phyloP scores from a whole-genome alignment of 768 basidiomycete species.

The Lactifluus echinatus region DNA sequence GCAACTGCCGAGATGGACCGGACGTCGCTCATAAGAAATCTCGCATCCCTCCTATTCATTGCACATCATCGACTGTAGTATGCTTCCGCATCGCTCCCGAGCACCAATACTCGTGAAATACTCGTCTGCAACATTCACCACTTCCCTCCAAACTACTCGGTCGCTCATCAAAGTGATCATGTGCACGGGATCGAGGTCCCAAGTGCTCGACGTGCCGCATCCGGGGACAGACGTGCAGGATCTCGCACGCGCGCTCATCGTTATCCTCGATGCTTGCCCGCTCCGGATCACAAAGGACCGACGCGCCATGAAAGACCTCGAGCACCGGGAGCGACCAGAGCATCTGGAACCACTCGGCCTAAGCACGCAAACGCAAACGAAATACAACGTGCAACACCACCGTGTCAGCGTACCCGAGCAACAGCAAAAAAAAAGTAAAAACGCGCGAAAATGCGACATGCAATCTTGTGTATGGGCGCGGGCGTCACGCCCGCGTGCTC shows the following conservation, averaged over 20 bases:
- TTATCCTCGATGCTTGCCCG: neutral
- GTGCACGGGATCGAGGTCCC: neutral
- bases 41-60: too few relatives aligned
- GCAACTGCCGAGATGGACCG: too few relatives aligned
- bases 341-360: neutral
- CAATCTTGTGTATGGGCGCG: neutral
- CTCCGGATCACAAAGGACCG: neutral
- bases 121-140: neutral
- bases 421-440: too few relatives aligned
- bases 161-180: neutral
- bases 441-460: neutral
- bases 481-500: neutral
- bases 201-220: neutral
- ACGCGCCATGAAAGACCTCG: neutral
- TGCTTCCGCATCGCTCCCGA: neutral
- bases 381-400: too few relatives aligned
- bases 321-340: neutral
- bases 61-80: too few relatives aligned
- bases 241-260: neutral
- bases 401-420: neutral
- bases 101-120: neutral
- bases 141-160: neutral
- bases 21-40: too few relatives aligned
- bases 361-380: too few relatives aligned
- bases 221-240: neutral